Conservation (phyloP, 2,329 filamentous ascomycete genomes). For the Pestalotiopsis fici region DNA sequence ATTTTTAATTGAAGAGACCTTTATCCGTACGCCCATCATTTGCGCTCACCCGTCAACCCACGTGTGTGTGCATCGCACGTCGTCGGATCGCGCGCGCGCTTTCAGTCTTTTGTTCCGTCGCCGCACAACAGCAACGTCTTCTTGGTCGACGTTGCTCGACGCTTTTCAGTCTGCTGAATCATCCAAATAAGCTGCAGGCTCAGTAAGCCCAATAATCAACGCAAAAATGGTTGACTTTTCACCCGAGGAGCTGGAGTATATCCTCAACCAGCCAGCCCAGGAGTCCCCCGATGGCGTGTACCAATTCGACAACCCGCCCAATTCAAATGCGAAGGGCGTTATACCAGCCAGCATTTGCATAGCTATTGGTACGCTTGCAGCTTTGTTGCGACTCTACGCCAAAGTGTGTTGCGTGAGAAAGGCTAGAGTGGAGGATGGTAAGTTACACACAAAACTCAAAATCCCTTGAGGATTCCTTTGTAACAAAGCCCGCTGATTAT, state of each 20-base stretch:
- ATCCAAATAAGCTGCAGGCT: too few relatives aligned
- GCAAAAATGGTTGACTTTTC: neutral
- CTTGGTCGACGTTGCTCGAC: too few relatives aligned
- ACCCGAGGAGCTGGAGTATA: neutral
- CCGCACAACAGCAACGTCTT: too few relatives aligned
- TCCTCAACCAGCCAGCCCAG: constrained; percentile 2
- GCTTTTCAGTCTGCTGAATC: too few relatives aligned
- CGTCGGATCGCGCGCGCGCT: too few relatives aligned
- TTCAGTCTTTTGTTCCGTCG: too few relatives aligned
- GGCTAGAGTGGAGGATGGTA: neutral
- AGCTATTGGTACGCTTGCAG: neutral
- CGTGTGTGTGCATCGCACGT: too few relatives aligned
- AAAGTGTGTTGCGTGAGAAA: neutral
- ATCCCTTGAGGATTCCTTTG: neutral
- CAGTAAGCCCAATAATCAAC: neutral
- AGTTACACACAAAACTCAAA: neutral
- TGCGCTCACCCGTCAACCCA: too few relatives aligned
- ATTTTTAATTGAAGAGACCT: too few relatives aligned
- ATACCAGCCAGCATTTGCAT: neutral
- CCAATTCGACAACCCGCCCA: constrained; percentile 6
- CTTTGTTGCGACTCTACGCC: neutral
- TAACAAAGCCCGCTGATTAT: neutral
- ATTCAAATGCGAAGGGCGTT: neutral
- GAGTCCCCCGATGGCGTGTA: constrained; percentile 2
- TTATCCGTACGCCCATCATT: too few relatives aligned